Evolutionary conservation across 768 basidiomycete species (phyloP).

Genomic region (Neoboletus brunneissimus): DNA sequence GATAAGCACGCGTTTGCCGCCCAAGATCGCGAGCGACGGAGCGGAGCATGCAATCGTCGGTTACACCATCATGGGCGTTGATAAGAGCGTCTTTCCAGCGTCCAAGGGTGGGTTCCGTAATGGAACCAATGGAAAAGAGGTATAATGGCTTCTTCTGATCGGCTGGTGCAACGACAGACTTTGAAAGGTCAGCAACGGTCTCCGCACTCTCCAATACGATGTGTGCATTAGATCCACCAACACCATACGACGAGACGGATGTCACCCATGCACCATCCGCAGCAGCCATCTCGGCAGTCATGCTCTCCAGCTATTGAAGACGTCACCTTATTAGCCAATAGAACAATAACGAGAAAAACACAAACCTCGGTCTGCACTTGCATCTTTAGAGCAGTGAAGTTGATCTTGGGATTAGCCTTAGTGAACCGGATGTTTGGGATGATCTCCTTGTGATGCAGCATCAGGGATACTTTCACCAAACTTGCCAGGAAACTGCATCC

Average conservation of each 20-base stretch:
- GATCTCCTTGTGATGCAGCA: slow-evolving; percentile 31
- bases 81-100: slow-evolving; percentile 27
- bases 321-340: neutral
- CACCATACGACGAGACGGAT: slow-evolving; percentile 34
- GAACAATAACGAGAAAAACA: neutral
- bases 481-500: slow-evolving; percentile 35
- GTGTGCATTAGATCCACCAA: slow-evolving; percentile 36
- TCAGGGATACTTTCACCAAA: slow-evolving; percentile 33
- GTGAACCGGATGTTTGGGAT: slow-evolving; percentile 29
- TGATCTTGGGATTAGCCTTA: slow-evolving; percentile 28
- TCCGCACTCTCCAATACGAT: slow-evolving; percentile 30
- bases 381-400: slow-evolving; percentile 26
- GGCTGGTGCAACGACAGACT: neutral
- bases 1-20: slow-evolving; percentile 31
- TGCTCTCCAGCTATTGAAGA: slow-evolving; percentile 18
- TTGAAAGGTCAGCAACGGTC: slow-evolving; percentile 13
- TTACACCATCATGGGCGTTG: slow-evolving; percentile 12
- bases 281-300: slow-evolving; percentile 30
- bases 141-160: slow-evolving; percentile 19
- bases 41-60: slow-evolving; percentile 24
- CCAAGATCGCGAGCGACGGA: slow-evolving; percentile 28
- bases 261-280: slow-evolving; percentile 30
- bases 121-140: slow-evolving; percentile 28
- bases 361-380: slow-evolving; percentile 25
- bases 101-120: slow-evolving; percentile 25